These are phyloP conservation scores for Plectosphaerella sp. DNA, from an alignment of 2,329 filamentous ascomycete species.

Conservation along the genomic window DNA sequence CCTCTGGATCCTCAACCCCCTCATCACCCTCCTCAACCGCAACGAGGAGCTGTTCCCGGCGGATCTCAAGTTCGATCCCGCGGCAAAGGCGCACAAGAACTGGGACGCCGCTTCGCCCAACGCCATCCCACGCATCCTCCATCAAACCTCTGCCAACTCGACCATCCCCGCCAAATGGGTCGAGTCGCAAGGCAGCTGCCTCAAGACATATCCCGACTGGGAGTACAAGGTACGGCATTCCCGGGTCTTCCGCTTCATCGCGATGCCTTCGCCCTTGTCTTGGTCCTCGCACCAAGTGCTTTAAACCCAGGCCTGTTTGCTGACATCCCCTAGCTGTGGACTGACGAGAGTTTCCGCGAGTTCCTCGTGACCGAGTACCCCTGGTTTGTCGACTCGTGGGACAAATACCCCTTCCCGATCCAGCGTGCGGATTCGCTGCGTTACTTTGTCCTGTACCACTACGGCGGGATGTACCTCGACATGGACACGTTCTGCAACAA, in stretches of 20 bases:
- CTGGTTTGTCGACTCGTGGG: slow-evolving; percentile 68
- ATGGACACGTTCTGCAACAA: slow-evolving; percentile 26
- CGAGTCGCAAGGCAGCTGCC: slow-evolving; percentile 23
- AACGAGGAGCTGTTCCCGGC: slow-evolving; percentile 15
- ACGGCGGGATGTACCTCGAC: slow-evolving; percentile 66
- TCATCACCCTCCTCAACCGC: slow-evolving; percentile 19
- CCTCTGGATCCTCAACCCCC: slow-evolving; percentile 35
- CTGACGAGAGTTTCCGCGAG: slow-evolving; percentile 59
- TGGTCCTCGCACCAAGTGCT: too few species aligned
- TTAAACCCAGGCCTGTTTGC: too few species aligned
- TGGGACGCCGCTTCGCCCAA: slow-evolving; percentile 26
- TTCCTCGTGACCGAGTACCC: slow-evolving; percentile 68
- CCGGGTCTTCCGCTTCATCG: too few species aligned
- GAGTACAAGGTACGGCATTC: slow-evolving; percentile 15
- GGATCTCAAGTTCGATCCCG: slow-evolving; percentile 21
- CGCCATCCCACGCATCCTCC: slow-evolving; percentile 18
- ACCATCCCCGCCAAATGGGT: slow-evolving; percentile 17
- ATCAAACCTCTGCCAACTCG: slow-evolving; percentile 16
- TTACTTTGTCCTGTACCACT: slow-evolving; percentile 70
- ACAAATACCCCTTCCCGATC: slow-evolving; percentile 65
- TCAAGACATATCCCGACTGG: slow-evolving; percentile 27
- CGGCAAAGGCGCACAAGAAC: slow-evolving; percentile 19
- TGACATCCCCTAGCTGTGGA: slow-evolving; percentile 50
- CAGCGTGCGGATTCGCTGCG: slow-evolving; percentile 71
- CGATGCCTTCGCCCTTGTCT: too few species aligned